phyloP scores from a whole-genome alignment of 2,329 filamentous ascomycete genomes.

The Sporothrix brasiliensis region DNA sequence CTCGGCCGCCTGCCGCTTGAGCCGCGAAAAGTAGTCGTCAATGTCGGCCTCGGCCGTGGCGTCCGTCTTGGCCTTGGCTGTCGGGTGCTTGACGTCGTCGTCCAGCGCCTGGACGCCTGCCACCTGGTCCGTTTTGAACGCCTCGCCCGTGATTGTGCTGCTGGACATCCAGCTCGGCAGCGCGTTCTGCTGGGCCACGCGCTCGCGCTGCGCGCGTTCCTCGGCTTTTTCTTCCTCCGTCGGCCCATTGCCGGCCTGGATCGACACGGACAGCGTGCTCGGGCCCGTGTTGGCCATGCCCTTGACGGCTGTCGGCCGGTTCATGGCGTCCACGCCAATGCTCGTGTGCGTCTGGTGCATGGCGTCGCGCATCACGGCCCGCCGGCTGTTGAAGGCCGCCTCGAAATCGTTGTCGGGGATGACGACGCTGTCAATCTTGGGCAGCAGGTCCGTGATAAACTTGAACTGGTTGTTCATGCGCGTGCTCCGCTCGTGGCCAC shows the following conservation, averaged over 20 bases:
- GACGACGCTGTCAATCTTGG: constrained; percentile 72
- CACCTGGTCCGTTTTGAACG: constrained; percentile 52
- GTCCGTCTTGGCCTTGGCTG: constrained; percentile 46
- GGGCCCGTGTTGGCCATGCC: constrained; percentile 68
- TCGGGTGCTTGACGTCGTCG: constrained; percentile 53
- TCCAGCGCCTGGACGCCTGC: constrained; percentile 41
- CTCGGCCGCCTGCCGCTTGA: constrained; percentile 62
- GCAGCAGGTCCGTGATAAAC: constrained; percentile 75
- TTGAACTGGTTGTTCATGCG: constrained; percentile 77
- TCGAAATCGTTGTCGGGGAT: constrained; percentile 78
- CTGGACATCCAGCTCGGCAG: constrained; percentile 72
- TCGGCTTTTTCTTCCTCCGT: constrained; percentile 68
- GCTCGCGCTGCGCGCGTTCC: constrained; percentile 66
- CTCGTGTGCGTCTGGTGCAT: constrained; percentile 66
- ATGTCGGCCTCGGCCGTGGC: constrained; percentile 61
- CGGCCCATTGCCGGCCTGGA: constrained; percentile 66
- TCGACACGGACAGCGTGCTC: constrained; percentile 69
- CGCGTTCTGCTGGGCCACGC: constrained; percentile 68
- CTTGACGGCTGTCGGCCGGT: constrained; percentile 68
- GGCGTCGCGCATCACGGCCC: constrained; percentile 67
- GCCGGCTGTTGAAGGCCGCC: constrained; percentile 63
- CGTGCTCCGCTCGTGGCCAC: constrained; percentile 72
- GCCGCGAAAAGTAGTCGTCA: constrained; percentile 67
- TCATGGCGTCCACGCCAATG: constrained; percentile 58
- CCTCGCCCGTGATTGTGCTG: constrained; percentile 67